Evolutionary conservation across 345 rosid genomes (phyloP).

Genomic region (Boechera stricta): DNA sequence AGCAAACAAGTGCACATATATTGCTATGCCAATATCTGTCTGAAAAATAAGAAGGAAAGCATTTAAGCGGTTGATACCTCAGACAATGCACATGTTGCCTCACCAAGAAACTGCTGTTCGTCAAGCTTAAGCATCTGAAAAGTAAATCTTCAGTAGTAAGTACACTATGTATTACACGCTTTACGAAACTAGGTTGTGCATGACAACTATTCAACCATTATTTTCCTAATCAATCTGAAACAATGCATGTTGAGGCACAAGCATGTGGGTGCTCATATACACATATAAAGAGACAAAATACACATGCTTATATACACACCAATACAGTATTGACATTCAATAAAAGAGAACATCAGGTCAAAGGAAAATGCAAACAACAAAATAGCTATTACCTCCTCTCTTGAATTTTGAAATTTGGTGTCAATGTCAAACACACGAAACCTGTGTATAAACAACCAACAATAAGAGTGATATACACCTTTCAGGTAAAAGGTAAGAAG

Average conservation of each 20-base stretch:
- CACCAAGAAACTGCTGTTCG: conserved; percentile 79
- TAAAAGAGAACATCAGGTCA: not conserved
- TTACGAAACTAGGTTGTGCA: not conserved
- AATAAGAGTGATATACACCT: conserved; percentile 2
- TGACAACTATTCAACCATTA: not conserved
- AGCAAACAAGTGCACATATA: conserved; percentile 26
- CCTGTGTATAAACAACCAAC: conserved; percentile 47
- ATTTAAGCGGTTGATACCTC: conserved; percentile 47
- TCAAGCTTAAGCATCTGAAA: conserved; percentile 57
- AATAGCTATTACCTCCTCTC: conserved; percentile 59
- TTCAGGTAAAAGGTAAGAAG: conserved; percentile 5
- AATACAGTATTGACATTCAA: not conserved
- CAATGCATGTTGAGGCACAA: conserved; percentile 9
- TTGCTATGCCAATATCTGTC: not conserved
- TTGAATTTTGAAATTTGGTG: conserved; percentile 63
- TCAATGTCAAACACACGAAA: conserved; percentile 82
- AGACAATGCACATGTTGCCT: conserved; percentile 72
- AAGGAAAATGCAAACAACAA: conserved; percentile 6
- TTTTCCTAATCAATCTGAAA: not conserved
- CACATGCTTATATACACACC: not conserved
- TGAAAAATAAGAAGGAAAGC: not conserved
- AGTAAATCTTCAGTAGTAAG: conserved; percentile 32
- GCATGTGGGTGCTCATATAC: not conserved
- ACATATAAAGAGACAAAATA: conserved; percentile 1
- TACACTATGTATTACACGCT: conserved; percentile 6